Evolutionary conservation across 805 yeast genomes (phyloP).

Genomic region (Myxozyma mucilagina): DNA sequence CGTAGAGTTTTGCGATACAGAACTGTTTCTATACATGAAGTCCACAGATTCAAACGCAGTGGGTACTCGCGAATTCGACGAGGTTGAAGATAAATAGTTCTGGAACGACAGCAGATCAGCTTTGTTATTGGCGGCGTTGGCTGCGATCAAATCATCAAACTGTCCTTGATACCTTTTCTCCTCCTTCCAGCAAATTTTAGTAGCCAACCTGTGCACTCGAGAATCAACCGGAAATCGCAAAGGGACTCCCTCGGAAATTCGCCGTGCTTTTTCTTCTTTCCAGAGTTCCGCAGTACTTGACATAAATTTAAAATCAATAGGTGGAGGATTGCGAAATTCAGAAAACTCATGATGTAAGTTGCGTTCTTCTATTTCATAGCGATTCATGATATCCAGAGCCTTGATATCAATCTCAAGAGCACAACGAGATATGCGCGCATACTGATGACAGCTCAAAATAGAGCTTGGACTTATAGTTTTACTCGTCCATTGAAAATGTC

Average conservation of each 20-base stretch:
- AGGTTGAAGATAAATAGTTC: background rate
- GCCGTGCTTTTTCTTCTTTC: slow-evolving; percentile 47
- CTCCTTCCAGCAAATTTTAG: slow-evolving; percentile 8
- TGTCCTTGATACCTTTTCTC: slow-evolving; percentile 1
- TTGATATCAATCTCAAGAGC: slow-evolving; percentile 70
- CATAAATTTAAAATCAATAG: slow-evolving; percentile 30
- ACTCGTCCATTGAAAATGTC: slow-evolving; percentile 13
- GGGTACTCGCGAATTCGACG: background rate
- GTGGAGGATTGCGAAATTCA: slow-evolving; percentile 38
- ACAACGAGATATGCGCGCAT: slow-evolving; percentile 60
- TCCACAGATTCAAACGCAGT: slow-evolving; percentile 14
- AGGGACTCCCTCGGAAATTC: background rate
- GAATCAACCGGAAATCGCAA: background rate
- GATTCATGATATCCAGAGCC: slow-evolving; percentile 62
- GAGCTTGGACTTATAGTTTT: slow-evolving; percentile 8
- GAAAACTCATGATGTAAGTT: slow-evolving; percentile 54
- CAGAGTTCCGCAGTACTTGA: slow-evolving; percentile 49
- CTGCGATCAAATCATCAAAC: slow-evolving; percentile 1
- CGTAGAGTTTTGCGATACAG: background rate
- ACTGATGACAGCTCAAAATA: slow-evolving; percentile 31
- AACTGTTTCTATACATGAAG: background rate
- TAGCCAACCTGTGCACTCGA: too few relatives aligned
- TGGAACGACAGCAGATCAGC: background rate
- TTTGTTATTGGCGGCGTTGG: background rate
- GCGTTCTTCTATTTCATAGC: slow-evolving; percentile 48